phyloP scores from a whole-genome alignment of 2,329 filamentous ascomycete genomes.

The Fusarium tjaetaba region DNA sequence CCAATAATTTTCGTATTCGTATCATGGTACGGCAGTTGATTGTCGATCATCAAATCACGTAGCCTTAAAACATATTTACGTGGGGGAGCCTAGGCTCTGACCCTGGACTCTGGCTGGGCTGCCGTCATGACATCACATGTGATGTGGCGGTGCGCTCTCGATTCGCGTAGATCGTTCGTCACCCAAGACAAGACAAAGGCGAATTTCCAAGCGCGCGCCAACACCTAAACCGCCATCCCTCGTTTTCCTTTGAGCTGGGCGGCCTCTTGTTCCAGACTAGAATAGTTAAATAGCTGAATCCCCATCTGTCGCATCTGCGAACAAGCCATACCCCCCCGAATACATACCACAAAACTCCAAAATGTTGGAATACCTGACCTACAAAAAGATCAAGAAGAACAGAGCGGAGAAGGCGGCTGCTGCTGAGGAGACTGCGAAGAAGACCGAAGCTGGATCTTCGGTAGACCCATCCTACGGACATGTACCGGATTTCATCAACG shows the following conservation, averaged over 20 bases:
- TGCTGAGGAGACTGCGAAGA: constrained; percentile 36
- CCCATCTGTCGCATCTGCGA: not conserved
- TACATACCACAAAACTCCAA: constrained; percentile 7
- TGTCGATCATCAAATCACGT: constrained; percentile 27
- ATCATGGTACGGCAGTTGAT: constrained; percentile 27
- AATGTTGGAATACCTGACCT: constrained; percentile 72
- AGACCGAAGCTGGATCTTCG: constrained; percentile 20
- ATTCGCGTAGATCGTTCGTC: constrained; percentile 19
- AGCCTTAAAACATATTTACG: constrained; percentile 2
- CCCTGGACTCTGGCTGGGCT: constrained; percentile 10
- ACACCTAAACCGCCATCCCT: constrained; percentile 24
- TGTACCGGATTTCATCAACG: constrained; percentile 26
- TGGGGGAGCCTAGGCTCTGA: constrained; percentile 1
- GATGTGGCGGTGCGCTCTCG: constrained; percentile 47
- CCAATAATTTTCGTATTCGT: constrained; percentile 27
- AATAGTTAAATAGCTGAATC: constrained; percentile 20
- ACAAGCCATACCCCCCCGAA: not conserved
- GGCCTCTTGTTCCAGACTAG: constrained; percentile 28
- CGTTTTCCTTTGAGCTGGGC: constrained; percentile 12
- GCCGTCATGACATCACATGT: constrained; percentile 47
- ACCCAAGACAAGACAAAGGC: constrained; percentile 36
- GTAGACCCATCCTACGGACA: constrained; percentile 21
- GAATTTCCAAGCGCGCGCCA: constrained; percentile 41
- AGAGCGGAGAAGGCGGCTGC: constrained; percentile 58
- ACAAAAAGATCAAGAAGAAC: constrained; percentile 71